phyloP scores from a whole-genome alignment of 2,329 filamentous ascomycete species.

The Neophaeococcomyces aloes region DNA sequence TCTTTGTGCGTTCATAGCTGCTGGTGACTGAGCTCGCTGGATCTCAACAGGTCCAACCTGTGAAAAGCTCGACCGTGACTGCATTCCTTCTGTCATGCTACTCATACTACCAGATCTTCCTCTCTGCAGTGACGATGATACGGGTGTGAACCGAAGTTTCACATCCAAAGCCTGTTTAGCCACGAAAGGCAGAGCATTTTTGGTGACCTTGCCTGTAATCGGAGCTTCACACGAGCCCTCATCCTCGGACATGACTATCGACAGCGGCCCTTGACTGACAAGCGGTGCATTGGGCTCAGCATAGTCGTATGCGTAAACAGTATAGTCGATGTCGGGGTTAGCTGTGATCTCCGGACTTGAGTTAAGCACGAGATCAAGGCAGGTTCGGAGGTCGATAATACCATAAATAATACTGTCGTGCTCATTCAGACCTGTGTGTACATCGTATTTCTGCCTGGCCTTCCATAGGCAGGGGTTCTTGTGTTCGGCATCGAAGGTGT shows the following conservation, averaged over 20 bases:
- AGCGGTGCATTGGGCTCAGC: constrained; percentile 88
- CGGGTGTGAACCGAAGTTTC: constrained; percentile 72
- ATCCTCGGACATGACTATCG: constrained; percentile 53
- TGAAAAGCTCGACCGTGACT: constrained; percentile 12
- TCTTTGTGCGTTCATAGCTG: constrained; percentile 34
- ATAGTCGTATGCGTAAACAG: constrained; percentile 94
- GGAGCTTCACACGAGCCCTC: constrained; percentile 34
- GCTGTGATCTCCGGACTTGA: constrained; percentile 78
- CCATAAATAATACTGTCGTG: constrained; percentile 73
- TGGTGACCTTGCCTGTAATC: constrained; percentile 82
- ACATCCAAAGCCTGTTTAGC: constrained; percentile 82
- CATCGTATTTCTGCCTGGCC: constrained; percentile 65
- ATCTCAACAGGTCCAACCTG: constrained; percentile 25
- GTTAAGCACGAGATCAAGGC: constrained; percentile 67
- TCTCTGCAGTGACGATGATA: constrained; percentile 37
- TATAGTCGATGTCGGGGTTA: constrained; percentile 69
- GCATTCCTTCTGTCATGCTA: constrained; percentile 17
- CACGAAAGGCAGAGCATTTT: constrained; percentile 75
- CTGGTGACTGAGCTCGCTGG: constrained; percentile 26
- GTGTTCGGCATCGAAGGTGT: constrained; percentile 84
- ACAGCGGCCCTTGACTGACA: constrained; percentile 91
- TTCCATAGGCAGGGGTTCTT: constrained; percentile 84
- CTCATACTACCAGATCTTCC: constrained; percentile 20
- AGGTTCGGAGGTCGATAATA: constrained; percentile 75
- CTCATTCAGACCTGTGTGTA: constrained; percentile 72